These are phyloP conservation scores for Cutaneotrichosporon sp. DNA, from an alignment of 1,284 basidiomycete species.

Conservation along the genomic window DNA sequence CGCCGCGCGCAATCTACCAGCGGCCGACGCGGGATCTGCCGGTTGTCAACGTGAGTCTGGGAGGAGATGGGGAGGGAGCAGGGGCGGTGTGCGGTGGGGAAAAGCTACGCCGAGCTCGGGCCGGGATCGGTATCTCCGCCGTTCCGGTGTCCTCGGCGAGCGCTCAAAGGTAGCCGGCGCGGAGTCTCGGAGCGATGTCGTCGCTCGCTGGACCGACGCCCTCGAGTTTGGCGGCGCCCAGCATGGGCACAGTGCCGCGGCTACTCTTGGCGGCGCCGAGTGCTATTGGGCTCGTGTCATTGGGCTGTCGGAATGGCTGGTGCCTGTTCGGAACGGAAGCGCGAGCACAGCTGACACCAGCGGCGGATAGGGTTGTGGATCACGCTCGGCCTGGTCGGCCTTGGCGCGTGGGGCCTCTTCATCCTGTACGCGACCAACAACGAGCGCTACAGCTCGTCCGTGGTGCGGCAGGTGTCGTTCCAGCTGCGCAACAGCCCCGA, in stretches of 20 bases:
- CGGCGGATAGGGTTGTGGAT: conserved; percentile 20
- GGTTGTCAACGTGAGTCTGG: conserved; percentile 35
- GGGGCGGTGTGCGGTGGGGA: not conserved
- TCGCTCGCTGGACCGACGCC: not conserved
- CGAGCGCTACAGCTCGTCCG: conserved; percentile 52
- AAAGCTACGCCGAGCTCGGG: not conserved
- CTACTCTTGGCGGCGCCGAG: too few species aligned
- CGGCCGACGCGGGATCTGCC: conserved; percentile 35
- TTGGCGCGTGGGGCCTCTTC: conserved; percentile 49
- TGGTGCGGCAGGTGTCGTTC: conserved; percentile 49
- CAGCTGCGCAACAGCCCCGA: conserved; percentile 50
- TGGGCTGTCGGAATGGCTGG: too few species aligned
- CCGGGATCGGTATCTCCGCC: not conserved
- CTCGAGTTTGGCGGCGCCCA: too few species aligned
- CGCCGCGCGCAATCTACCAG: conserved; percentile 23
- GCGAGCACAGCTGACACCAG: conserved; percentile 25
- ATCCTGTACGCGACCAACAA: conserved; percentile 52
- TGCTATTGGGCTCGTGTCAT: too few species aligned
- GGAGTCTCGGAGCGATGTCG: conserved; percentile 23
- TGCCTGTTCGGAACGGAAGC: not conserved
- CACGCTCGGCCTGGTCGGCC: conserved; percentile 37
- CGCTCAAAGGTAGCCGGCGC: not conserved
- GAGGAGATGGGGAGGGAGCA: not conserved
- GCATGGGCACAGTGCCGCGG: too few species aligned
- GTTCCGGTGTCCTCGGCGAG: not conserved